Evolutionary conservation across 352 stramenopile genomes (phyloP), one percentile per base, ranked within the genome.

Genomic region (Phytophthora syringae): DNA sequence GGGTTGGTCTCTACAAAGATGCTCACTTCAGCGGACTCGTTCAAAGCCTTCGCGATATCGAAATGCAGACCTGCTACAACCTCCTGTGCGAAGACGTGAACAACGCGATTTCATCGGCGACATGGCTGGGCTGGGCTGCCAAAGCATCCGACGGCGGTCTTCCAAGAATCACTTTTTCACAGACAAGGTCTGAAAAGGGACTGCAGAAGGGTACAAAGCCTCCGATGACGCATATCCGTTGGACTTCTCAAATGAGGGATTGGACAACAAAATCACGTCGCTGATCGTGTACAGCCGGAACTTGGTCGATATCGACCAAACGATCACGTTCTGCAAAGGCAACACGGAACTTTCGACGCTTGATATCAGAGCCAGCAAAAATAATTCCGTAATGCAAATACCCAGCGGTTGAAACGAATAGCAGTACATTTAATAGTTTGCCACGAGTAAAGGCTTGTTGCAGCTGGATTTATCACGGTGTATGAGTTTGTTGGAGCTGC

Each of bases 201-300:
- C 22, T 9, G 55, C 34, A 3, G 16, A 24, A 32, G 34, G 44
- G 4, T 63, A 50, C 45, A 18, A 48, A 13, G 55, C 55, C 11
- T 50, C n/a, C 13, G 44, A 37, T 18, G 44, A 39, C 25, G 16
- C 28, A 2, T 63, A 55, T 43, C 55, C 45, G 3, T 51, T 36
- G 21, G 15, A 28, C 7, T 57, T 57, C 7, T 40, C n/a, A 20
- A 11, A 6, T 15, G 42, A 28, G 1, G 42, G 30, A n/a, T 43
- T 57, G 22, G 56, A 43, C 45, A 64, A 51, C 45, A 57, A 51
- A 44, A 51, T 64, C 45, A 57, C 45, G 24, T 64, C 34, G 12
- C 18, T 56, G 32, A 64, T 56, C 32, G 44, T 64, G 20, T 64
- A 44, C 24, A 11, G 28, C 2, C 47, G 44, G 28, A 63, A 63